Evolutionary conservation across 441 rosid species (phyloP).

Genomic region (Gossypium aridum): DNA sequence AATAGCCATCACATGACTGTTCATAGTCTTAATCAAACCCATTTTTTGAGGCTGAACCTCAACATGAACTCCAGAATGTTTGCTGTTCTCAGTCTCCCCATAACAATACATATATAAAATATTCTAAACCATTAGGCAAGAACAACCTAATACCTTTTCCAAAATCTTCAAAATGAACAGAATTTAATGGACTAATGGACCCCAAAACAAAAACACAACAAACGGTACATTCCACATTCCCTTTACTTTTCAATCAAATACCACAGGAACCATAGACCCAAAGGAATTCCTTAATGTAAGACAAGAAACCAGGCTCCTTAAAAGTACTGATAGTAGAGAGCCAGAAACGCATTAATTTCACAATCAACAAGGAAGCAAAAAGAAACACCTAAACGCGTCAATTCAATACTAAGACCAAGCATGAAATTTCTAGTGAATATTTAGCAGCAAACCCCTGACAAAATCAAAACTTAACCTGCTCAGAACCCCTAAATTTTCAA

Average conservation of each 20-base stretch:
- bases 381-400: not conserved
- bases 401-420: not conserved
- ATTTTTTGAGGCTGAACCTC: not conserved
- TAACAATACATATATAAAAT: not conserved
- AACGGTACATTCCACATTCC: not conserved
- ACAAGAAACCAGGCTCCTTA: not conserved
- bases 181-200: not conserved
- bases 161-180: not conserved
- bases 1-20: not conserved
- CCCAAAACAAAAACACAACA: not conserved
- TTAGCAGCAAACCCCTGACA: not conserved
- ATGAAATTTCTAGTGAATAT: not conserved
- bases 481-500: not conserved
- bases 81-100: not conserved
- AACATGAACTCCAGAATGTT: not conserved
- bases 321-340: not conserved
- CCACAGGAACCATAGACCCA: not conserved
- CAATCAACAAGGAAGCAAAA: not conserved
- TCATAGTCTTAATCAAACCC: not conserved
- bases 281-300: not conserved
- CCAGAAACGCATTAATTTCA: not conserved
- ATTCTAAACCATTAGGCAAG: not conserved
- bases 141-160: not conserved
- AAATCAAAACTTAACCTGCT: not conserved
- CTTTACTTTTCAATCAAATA: not conserved